Conservation (phyloP, 495 filamentous ascomycete species). For the Penicillium pancosmium region DNA sequence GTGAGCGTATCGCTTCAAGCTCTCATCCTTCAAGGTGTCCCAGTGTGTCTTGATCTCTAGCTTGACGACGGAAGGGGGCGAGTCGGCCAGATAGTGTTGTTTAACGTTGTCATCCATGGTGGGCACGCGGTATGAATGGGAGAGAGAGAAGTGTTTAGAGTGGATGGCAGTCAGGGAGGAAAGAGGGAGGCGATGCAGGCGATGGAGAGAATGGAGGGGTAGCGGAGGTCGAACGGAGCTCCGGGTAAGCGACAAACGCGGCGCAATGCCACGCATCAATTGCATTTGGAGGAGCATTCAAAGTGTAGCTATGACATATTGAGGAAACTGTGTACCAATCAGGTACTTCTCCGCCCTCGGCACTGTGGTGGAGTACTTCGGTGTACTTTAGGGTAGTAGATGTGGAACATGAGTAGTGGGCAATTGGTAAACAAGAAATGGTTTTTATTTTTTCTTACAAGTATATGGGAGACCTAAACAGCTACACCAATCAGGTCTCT, state of each 20-base stretch:
- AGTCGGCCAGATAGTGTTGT: slow-evolving; percentile 83
- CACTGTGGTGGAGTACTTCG: slow-evolving; percentile 8
- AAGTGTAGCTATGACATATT: slow-evolving; percentile 28
- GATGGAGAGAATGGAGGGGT: slow-evolving; percentile 30
- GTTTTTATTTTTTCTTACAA: neutral
- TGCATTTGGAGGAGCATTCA: slow-evolving; percentile 22
- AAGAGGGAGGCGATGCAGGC: slow-evolving; percentile 15
- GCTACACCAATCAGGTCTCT: too few relatives aligned
- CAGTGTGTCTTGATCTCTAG: slow-evolving; percentile 91
- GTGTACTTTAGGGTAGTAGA: slow-evolving; percentile 11
- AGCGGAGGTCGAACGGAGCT: slow-evolving; percentile 31
- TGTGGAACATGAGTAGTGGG: too few relatives aligned
- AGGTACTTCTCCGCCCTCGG: slow-evolving; percentile 14
- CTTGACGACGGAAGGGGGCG: slow-evolving; percentile 81
- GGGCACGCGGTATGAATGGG: slow-evolving; percentile 16
- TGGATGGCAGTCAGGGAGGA: slow-evolving; percentile 19
- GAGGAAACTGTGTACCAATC: slow-evolving; percentile 17
- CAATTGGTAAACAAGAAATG: neutral
- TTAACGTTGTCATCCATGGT: slow-evolving; percentile 47
- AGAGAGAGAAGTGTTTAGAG: slow-evolving; percentile 19
- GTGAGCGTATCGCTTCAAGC: slow-evolving; percentile 80
- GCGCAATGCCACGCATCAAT: slow-evolving; percentile 35
- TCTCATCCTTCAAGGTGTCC: slow-evolving; percentile 73
- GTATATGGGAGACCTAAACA: too few relatives aligned
- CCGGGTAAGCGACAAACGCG: slow-evolving; percentile 36